phyloP scores from a whole-genome alignment of 2,329 filamentous ascomycete species.

The Fusarium decemcellulare region DNA sequence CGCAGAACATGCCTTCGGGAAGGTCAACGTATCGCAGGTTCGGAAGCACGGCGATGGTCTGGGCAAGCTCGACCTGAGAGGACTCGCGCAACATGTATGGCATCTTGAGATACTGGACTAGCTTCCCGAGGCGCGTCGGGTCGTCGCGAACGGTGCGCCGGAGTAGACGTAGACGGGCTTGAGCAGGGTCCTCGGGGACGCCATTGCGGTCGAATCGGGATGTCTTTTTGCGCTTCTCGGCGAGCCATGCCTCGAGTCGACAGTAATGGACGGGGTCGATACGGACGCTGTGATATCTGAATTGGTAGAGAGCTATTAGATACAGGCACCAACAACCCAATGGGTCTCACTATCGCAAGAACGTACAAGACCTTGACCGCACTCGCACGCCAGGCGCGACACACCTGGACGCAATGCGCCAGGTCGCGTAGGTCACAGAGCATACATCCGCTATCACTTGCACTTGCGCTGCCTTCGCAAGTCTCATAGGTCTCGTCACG shows the following conservation, averaged over 20 bases:
- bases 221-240: constrained; percentile 82
- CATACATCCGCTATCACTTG: constrained; percentile 85
- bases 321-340: constrained; percentile 9
- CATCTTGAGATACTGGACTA: constrained; percentile 86
- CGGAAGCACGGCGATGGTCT: constrained; percentile 86
- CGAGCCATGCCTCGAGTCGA: constrained; percentile 84
- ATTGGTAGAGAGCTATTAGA: constrained; percentile 21
- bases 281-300: constrained; percentile 88
- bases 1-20: constrained; percentile 87
- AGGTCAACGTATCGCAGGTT: constrained; percentile 92
- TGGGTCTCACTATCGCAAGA: constrained; percentile 4
- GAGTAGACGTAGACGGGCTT: constrained; percentile 82
- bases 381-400: constrained; percentile 76
- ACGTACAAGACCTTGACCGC: constrained; percentile 74
- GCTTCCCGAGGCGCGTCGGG: constrained; percentile 74
- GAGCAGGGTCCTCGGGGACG: constrained; percentile 84
- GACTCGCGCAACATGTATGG: constrained; percentile 96
- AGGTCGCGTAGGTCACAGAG: constrained; percentile 94
- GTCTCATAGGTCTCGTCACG: constrained; percentile 83
- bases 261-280: constrained; percentile 98
- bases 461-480: constrained; percentile 80
- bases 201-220: constrained; percentile 83
- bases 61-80: constrained; percentile 85
- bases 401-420: constrained; percentile 82
- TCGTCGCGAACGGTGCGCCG: constrained; percentile 87